Evolutionary conservation across 1,284 basidiomycete genomes (phyloP), one percentile per base, ranked within the genome.

Genomic region (Leccinum angustisporum): DNA sequence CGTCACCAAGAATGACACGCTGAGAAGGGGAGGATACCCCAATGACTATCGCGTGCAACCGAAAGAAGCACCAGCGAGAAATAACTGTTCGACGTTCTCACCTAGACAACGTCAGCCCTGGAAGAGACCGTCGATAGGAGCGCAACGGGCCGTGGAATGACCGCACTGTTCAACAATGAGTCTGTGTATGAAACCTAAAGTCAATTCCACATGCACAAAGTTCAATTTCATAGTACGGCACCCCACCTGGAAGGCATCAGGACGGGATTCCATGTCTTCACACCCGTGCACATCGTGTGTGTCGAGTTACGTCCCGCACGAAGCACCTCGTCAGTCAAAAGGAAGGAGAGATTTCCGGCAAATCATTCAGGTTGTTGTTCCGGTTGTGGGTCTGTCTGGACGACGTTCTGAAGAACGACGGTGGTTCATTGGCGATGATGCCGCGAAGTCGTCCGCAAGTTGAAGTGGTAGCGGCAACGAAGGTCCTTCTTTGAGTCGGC

Each of bases 61-160:
- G 64, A 30, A 58, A 46, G 54, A 56, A 58, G n/a, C 33, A 58
- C 65, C 80, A 85, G 80, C 14, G 83, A 86, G 70, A 87, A 85
- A 72, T 84, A 87, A 64, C 84, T 86, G 46, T 5, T 8, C 31
- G 8, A 40, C 8, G 7, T 56, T 59, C 58, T 59, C 63, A 83
- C 82, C 85, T 87, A 74, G 87, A 87, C 1, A 86, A 86, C 13
- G 87, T 84, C 40, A 92, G 81, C n/a, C n/a, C n/a, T n/a, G n/a
- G n/a, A 67, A 13, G 83, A 83, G 18, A 89, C 62, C 11, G 87
- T 85, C 5, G 90, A 91, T 16, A 92, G 83, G 64, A 93, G 85
- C 0, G 87, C 90, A 62, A 92, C 84, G 2, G 91, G 91, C 48
- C 91, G 82, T 13, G 90, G 91, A 38, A 86, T 76, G 60, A 91